Evolutionary conservation across 2,329 filamentous ascomycete species (phyloP), one percentile per base, ranked within the genome.

Genomic region (Penicillium crustosum): DNA sequence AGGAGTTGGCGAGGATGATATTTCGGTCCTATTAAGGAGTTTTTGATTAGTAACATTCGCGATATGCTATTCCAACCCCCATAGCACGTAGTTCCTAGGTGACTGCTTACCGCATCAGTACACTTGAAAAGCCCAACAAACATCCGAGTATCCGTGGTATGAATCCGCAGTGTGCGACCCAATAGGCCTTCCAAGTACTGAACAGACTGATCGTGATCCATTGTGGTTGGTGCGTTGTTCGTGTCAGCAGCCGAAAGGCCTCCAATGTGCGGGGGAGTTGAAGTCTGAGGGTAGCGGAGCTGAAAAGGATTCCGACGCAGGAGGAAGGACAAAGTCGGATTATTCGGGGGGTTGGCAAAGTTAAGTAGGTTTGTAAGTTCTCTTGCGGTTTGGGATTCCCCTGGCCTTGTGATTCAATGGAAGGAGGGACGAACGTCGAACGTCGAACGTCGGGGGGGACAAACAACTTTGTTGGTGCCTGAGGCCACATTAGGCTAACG

Each of bases 121-220:
- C 94, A 99, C 77, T 95, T 97, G 78, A 99, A 90, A 62, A 87
- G 83, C 21, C 94, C 94, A 55, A 92, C 86, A 75, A 97, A 99
- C 73, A 96, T 87, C 59, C 94, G 90, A 17, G 85, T 86, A 72
- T 97, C 93, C 5, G 86, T 90, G 15, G 89, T 90, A 67, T 89
- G 85, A 54, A 97, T 79, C 57, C 92, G 88, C 35, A 97, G 78
- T 39, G 86, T 90, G 73, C 90, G 90, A 73, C 90, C 90, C 52
- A 96, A 80, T 50, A 95, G 84, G 25, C 87, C 85, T 36, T 77
- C 71, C 42, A 79, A 64, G 59, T 77, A 79, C 49, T 70, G 65
- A 23, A 71, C 66, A 54, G 75, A 74, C 48, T 73, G 62, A 33
- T 66, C 65, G 45, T 72, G 68, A 38, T 76, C 69, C 76, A 79